Evolutionary conservation across 1,284 basidiomycete genomes (phyloP).

Genomic region (Cryptococcus sp.): DNA sequence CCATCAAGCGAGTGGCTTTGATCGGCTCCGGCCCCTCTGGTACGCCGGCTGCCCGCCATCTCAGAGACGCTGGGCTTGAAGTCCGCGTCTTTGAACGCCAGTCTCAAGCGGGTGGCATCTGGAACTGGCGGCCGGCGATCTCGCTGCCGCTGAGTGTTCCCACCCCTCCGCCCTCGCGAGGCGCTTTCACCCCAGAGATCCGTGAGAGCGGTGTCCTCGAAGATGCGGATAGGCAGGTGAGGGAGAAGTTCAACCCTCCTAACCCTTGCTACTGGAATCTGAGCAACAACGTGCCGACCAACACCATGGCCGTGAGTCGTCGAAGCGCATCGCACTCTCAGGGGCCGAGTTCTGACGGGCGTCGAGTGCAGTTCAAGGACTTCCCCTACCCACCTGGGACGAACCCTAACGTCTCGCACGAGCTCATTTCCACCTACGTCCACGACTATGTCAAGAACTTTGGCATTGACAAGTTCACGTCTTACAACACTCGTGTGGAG

Average conservation of each 20-base stretch:
- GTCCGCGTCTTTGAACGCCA: constrained; percentile 8
- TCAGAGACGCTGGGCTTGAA: constrained; percentile 5
- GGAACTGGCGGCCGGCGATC: constrained; percentile 42
- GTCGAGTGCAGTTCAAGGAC: constrained; percentile 31
- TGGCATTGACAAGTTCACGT: constrained; percentile 50
- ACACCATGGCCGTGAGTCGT: constrained; percentile 29
- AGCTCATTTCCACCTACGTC: constrained; percentile 26
- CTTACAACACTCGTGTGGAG: constrained; percentile 57
- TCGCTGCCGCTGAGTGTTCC: constrained; percentile 51
- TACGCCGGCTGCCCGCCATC: constrained; percentile 6
- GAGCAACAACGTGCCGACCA: constrained; percentile 53
- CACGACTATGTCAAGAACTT: constrained; percentile 47
- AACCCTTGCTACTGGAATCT: constrained; percentile 54
- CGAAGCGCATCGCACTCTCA: background rate
- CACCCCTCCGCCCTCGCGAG: constrained; percentile 48
- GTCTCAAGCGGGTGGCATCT: constrained; percentile 4
- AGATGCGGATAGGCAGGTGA: constrained; percentile 27
- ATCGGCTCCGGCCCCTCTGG: constrained; percentile 9
- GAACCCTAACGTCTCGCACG: constrained; percentile 24
- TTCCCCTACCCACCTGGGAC: constrained; percentile 28
- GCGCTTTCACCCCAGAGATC: constrained; percentile 49
- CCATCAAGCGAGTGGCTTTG: constrained; percentile 6
- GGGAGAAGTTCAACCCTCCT: constrained; percentile 45
- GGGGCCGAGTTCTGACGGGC: constrained; percentile 5
- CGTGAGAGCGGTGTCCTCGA: constrained; percentile 40